Evolutionary conservation across 2,329 filamentous ascomycete species (phyloP), one percentile per base, ranked within the genome.

Genomic region (Dactylellina sp.): DNA sequence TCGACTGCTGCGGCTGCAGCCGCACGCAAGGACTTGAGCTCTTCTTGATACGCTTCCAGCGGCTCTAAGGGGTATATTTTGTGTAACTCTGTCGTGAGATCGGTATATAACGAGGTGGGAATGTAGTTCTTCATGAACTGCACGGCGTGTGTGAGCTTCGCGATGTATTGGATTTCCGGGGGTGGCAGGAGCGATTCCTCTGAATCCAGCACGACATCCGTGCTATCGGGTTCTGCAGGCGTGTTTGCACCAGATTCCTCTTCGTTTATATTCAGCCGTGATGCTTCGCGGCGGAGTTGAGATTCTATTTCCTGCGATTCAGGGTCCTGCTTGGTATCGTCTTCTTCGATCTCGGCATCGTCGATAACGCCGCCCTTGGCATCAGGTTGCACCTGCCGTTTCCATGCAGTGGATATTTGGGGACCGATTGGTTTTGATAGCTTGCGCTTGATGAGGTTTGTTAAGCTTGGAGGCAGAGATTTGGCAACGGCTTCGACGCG

Each of bases 1-100:
- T 93, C 89, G 1, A 84, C 85, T 1, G 89, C 88, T 60, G 92
- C 86, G 1, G 91, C 84, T 0, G 90, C 87, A 4, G 88, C 81
- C 0, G 90, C 91, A n/a, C 61, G 61, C 2, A 74, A 32, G 0
- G 55, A 20, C 37, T 74, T 74, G 28, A 74, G 12, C 24, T 74
- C 70, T 42, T 74, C 70, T 11, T 57, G 35, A 37, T 66, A 74
- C 2, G 24, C 24, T 18, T 74, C 70, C 35, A 74, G 20, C 49
- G 70, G 70, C 11, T 62, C 70, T 14, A 62, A 40, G 1, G 70
- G 55, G 42, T 61, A 25, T 12, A 44, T 1, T 22, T 35, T 50
- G 44, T 49, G 14, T 0, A 74, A 25, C 11, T 60, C 57, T 11
- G 52, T 22, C 1, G 40, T 42, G 2, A 74, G 49, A 0, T 35